A percentile compares a stretch with the other conserved stretches of the same genome.
These are phyloP conservation scores for Ascosphaera acerosa DNA, from an alignment of 2,329 filamentous ascomycete species.

Conservation along the genomic window DNA sequence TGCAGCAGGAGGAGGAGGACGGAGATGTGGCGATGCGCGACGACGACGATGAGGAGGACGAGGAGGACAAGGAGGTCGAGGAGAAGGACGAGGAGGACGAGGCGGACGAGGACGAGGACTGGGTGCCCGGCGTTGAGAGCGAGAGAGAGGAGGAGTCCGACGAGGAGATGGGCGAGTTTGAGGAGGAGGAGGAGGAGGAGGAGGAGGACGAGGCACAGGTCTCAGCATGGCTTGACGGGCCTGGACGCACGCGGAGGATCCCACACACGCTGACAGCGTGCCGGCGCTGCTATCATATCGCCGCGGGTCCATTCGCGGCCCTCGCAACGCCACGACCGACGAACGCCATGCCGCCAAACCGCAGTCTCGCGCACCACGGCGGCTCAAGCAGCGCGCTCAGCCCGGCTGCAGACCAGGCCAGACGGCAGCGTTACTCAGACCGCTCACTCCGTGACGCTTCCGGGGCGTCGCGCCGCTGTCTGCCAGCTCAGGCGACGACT, in stretches of 20 bases:
- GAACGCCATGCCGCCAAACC: too few species aligned
- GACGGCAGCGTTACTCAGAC: too few species aligned
- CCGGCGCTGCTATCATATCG: too few species aligned
- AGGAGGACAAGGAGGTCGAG: neutral
- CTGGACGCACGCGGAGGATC: neutral
- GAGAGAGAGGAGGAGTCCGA: neutral
- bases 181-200: neutral
- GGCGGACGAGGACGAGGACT: neutral
- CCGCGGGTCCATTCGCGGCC: too few species aligned
- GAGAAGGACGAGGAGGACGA: neutral
- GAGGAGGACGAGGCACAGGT: neutral
- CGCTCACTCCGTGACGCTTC: too few species aligned
- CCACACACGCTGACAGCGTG: too few species aligned
- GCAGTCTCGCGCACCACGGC: too few species aligned
- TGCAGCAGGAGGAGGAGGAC: neutral
- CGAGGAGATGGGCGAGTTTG: neutral
- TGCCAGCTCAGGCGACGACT: too few species aligned
- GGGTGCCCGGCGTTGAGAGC: neutral
- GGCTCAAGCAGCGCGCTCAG: too few species aligned
- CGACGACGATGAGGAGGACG: neutral
- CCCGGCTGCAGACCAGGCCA: too few species aligned
- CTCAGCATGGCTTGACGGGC: neutral
- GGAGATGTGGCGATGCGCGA: neutral
- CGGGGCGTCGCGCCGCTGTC: too few species aligned
- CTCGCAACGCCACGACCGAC: too few species aligned